phyloP scores from a whole-genome alignment of 257 asterid species.

The Buddleja alternifolia region DNA sequence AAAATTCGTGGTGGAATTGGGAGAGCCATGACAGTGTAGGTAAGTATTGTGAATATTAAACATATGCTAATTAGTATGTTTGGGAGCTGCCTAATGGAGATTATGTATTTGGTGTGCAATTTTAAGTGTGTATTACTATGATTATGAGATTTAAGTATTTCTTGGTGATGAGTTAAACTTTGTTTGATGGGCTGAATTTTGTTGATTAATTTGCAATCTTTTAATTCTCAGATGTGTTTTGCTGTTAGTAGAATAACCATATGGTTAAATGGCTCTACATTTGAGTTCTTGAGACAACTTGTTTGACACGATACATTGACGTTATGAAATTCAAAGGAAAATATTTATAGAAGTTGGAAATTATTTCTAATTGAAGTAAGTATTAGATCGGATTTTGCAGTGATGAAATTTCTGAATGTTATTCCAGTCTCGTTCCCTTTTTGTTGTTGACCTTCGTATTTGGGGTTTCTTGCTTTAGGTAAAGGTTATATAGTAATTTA shows the following conservation, averaged over 20 bases:
- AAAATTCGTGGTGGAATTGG: slow-evolving; percentile 37
- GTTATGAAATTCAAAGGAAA: background rate
- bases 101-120: slow-evolving; percentile 16
- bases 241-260: background rate
- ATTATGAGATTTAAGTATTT: slow-evolving; percentile 6
- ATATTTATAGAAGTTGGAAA: background rate
- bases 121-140: background rate
- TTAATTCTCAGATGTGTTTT: background rate
- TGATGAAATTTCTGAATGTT: background rate
- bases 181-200: too few relatives aligned
- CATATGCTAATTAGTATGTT: background rate
- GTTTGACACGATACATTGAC: background rate
- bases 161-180: background rate
- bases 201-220: background rate
- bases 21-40: slow-evolving; percentile 46
- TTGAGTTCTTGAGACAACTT: background rate
- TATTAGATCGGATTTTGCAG: background rate
- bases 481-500: too few relatives aligned
- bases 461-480: too few relatives aligned
- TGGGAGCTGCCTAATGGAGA: background rate
- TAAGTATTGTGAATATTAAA: slow-evolving; percentile 24
- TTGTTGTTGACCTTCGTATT: background rate
- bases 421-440: background rate
- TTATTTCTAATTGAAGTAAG: background rate
- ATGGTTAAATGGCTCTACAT: background rate